phyloP scores from a whole-genome alignment of 148 eudicot genomes.

The Nyssa sinensis region DNA sequence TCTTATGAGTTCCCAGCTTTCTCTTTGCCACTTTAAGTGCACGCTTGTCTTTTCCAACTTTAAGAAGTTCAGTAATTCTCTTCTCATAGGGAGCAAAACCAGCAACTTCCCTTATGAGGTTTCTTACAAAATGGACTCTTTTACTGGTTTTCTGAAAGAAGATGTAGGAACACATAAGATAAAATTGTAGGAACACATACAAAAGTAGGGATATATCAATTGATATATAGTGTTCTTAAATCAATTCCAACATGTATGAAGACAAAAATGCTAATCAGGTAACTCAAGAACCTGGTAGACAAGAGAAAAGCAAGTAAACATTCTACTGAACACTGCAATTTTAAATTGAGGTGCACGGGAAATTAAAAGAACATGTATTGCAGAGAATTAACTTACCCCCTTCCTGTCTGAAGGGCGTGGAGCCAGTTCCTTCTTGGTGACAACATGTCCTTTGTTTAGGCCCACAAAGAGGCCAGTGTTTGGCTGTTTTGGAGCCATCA shows the following conservation, averaged over 20 bases:
- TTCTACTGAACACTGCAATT: background rate
- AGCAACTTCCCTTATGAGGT: background rate
- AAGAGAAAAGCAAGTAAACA: background rate
- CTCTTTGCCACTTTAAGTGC: background rate
- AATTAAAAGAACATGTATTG: background rate
- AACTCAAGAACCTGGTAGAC: background rate
- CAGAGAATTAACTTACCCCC: background rate
- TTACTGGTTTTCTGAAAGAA: background rate
- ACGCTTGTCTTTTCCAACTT: background rate
- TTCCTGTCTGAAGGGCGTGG: background rate
- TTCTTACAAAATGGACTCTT: background rate
- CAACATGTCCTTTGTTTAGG: background rate
- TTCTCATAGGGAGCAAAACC: slow-evolving; percentile 2
- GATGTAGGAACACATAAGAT: background rate
- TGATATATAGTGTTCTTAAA: background rate
- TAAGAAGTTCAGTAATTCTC: slow-evolving; percentile 1
- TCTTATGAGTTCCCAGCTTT: background rate
- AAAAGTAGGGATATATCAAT: too few relatives aligned
- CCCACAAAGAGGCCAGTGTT: background rate
- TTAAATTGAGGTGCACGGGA: background rate
- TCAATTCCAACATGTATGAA: too few relatives aligned
- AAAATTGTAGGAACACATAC: background rate
- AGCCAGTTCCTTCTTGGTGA: background rate
- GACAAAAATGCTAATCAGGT: background rate
- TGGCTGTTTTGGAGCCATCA: background rate